Base-by-base conservation (phyloP, 148 eudicot species). In the Vaccinium macrocarpon region DNA sequence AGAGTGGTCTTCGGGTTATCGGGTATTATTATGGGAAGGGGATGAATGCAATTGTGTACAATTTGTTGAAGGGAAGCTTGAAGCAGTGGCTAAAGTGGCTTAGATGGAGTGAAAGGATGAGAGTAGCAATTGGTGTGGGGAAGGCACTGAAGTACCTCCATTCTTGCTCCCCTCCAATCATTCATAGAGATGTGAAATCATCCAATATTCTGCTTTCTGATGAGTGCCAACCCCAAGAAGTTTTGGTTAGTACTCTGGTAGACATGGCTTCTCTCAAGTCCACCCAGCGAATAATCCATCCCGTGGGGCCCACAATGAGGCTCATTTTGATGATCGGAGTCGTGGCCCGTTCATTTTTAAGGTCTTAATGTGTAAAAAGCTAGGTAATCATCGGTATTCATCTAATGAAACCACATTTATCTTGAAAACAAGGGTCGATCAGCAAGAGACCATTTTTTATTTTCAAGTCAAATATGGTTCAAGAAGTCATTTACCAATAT, bases 71-170 rank as follows among this genome's bases (percentile, higher is more conserved):
- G 62, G 83, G 42, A 27, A 88, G 83, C 81, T 59, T 88, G 82
- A 88, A 75, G 82, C 76, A 84, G 57, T 84, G 19, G 8, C 83
- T 86, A 3, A 73, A 59, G 19, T 48, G 52, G 49, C 84, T 88
- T 11, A 84, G 42, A 51, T 88, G 90, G 90, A 83, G 61, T 16
- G 88, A 86, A 64, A 86, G 88, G 73, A 82, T 86, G 87, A 80
- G 53, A 42, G 29, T 88, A 71, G 90, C 90, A 0, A 51, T 88
- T 80, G 87, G 85, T 35, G 82, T 88, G 25, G 90, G 87, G 1
- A 86, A 80, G 87, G 88, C 87, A 62, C 72, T 88, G 76, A 81
- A 84, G 21, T 84, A 88, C 80, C 88, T 88, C 52, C 90, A 88
- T 82, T 88, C 90, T 51, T 32, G 73, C 48, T 51, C 82, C 25